Evolutionary conservation across 164 flowering plant species (phyloP), one percentile per base, ranked within the genome.

Genomic region (Stephania yunnanensis): DNA sequence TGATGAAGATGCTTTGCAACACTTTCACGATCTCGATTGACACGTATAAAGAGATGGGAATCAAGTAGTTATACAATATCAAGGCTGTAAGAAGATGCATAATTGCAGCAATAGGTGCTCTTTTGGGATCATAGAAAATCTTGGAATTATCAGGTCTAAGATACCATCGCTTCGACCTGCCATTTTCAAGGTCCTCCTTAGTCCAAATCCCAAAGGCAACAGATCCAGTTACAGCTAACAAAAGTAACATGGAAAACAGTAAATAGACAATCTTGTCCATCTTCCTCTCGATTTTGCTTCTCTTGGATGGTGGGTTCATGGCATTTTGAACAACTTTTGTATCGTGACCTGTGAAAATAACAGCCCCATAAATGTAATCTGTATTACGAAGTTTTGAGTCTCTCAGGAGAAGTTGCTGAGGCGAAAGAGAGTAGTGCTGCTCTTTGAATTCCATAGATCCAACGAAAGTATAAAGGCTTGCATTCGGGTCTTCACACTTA

Each of bases 401-500:
- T 73, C 99, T 81, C 2, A 95, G 91, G 58, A 95, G 92, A 77
- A 95, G 87, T 52, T 93, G 97, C 76, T 92, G 99, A 68, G 93
- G 89, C 13, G 87, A 79, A 22, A 95, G 96, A 46, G 97, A 90
- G 76, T 80, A 75, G 64, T 82, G 89, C 46, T 84, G 83, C 68
- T 80, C 92, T 79, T 88, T 85, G 53, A 83, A 82, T n/a, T 89
- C 87, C 96, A 95, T 81, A 61, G 69, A 87, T 55, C 99, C 99
- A 64, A 95, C 90, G 80, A 93, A 95, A 63, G 90, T 73, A 79
- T 95, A 95, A 78, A 95, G 78, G 81, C 88, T 88, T 52, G 94
- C 92, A 86, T 95, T 95, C 52, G 98, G 99, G 77, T 95, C 98
- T 81, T 95, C 99, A 76, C 99, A 95, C 84, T 84, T 93, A 19